Conservation (phyloP, 2,329 filamentous ascomycete species). For the Pseudogymnoascus sp. region DNA sequence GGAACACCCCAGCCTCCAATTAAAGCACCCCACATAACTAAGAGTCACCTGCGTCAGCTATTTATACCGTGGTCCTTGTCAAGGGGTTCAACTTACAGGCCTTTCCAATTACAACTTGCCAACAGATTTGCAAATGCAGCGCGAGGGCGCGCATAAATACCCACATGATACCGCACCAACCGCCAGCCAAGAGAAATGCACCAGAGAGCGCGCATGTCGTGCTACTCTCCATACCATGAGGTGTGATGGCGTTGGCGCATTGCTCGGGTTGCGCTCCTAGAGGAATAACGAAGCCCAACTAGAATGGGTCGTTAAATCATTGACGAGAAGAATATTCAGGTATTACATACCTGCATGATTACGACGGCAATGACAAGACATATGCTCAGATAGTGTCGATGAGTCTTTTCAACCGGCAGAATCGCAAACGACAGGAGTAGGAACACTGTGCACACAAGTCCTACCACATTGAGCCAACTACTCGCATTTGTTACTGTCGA, state of each 20-base stretch:
- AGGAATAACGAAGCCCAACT: slow-evolving; percentile 88
- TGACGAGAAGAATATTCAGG: slow-evolving; percentile 3
- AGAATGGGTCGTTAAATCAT: slow-evolving; percentile 18
- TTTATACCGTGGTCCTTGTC: not conserved
- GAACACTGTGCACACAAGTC: slow-evolving; percentile 64
- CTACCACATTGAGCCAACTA: slow-evolving; percentile 75
- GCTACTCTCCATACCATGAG: slow-evolving; percentile 80
- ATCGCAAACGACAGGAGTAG: slow-evolving; percentile 71
- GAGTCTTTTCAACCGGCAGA: slow-evolving; percentile 79
- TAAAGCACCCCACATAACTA: slow-evolving; percentile 74
- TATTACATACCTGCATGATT: slow-evolving; percentile 64
- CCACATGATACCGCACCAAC: slow-evolving; percentile 80
- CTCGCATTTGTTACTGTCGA: slow-evolving; percentile 52
- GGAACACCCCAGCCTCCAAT: slow-evolving; percentile 78
- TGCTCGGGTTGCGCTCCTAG: slow-evolving; percentile 69
- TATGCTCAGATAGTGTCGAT: slow-evolving; percentile 87
- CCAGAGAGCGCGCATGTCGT: slow-evolving; percentile 82
- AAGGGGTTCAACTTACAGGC: slow-evolving; percentile 39
- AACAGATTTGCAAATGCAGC: slow-evolving; percentile 95
- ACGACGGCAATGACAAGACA: slow-evolving; percentile 69
- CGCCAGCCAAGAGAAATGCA: slow-evolving; percentile 75
- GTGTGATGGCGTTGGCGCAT: slow-evolving; percentile 86
- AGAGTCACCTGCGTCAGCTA: not conserved
- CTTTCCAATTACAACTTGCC: slow-evolving; percentile 82
- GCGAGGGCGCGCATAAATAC: slow-evolving; percentile 83